phyloP scores from a whole-genome alignment of 495 filamentous ascomycete genomes.

The Trichoderma orchidacearum region DNA sequence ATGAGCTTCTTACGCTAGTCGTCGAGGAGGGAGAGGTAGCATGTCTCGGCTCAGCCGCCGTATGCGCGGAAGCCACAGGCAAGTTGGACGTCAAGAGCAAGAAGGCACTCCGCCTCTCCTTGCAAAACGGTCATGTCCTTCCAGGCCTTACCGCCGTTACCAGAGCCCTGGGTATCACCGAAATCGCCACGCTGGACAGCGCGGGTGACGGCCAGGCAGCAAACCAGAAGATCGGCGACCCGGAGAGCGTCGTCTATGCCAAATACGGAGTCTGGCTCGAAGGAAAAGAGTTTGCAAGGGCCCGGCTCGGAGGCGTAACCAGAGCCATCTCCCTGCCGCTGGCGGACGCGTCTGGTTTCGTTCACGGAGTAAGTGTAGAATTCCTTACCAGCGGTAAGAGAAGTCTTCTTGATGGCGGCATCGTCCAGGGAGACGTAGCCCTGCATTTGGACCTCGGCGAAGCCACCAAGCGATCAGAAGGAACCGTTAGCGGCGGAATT shows the following conservation, averaged over 20 bases:
- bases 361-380: slow-evolving; percentile 31
- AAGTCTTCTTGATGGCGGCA: slow-evolving; percentile 21
- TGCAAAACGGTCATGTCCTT: slow-evolving; percentile 29
- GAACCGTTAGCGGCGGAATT: slow-evolving; percentile 15
- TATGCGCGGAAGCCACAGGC: slow-evolving; percentile 4
- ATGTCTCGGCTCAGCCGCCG: slow-evolving; percentile 17
- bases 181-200: slow-evolving; percentile 24
- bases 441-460: slow-evolving; percentile 26
- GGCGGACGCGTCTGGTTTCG: slow-evolving; percentile 16
- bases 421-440: slow-evolving; percentile 27
- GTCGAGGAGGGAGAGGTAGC: slow-evolving; percentile 20
- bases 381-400: slow-evolving; percentile 29
- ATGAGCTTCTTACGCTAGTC: slow-evolving; percentile 18
- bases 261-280: slow-evolving; percentile 36
- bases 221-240: not conserved
- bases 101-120: slow-evolving; percentile 12
- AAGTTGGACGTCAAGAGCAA: slow-evolving; percentile 2
- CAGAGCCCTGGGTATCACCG: slow-evolving; percentile 25
- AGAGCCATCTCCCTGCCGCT: slow-evolving; percentile 30
- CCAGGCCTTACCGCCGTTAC: slow-evolving; percentile 34
- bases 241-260: slow-evolving; percentile 22
- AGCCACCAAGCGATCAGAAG: slow-evolving; percentile 9
- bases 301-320: slow-evolving; percentile 36
- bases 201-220: slow-evolving; percentile 25
- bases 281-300: slow-evolving; percentile 25